These are phyloP conservation scores for Vararia minispora DNA, from an alignment of 768 basidiomycete species.

Conservation along the genomic window DNA sequence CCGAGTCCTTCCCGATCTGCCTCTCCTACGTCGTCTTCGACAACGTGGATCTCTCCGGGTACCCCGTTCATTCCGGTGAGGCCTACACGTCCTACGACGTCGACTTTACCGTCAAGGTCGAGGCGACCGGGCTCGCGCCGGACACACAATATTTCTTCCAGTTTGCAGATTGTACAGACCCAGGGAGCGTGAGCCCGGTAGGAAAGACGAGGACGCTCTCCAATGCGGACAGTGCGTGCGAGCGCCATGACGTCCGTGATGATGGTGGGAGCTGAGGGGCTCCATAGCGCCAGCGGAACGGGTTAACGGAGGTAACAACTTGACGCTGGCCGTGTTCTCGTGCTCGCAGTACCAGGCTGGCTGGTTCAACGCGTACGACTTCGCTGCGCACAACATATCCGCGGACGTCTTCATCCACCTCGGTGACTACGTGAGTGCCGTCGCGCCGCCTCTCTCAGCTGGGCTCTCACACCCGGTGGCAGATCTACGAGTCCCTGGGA, in stretches of 20 bases:
- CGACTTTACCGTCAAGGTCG: constrained; percentile 50
- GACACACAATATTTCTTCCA: constrained; percentile 46
- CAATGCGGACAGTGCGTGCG: constrained; percentile 30
- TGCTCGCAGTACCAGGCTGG: constrained; percentile 46
- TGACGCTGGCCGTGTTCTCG: constrained; percentile 47
- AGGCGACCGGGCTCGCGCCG: constrained; percentile 36
- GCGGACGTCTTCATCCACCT: constrained; percentile 47
- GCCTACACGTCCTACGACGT: constrained; percentile 48
- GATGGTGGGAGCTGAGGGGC: no score
- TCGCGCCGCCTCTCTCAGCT: neutral
- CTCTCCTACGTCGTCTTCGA: constrained; percentile 34
- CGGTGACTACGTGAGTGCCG: constrained; percentile 41
- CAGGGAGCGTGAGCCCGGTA: constrained; percentile 30
- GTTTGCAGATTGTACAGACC: constrained; percentile 43
- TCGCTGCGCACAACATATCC: constrained; percentile 39
- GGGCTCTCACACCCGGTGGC: neutral
- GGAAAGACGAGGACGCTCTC: constrained; percentile 44
- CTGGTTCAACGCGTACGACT: constrained; percentile 52
- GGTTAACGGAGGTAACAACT: constrained; percentile 41
- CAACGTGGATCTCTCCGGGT: constrained; percentile 24
- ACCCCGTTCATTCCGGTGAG: constrained; percentile 30
- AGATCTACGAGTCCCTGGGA: constrained; percentile 41
- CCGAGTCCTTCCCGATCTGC: constrained; percentile 43
- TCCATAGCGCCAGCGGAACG: constrained; percentile 33
- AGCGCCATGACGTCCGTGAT: no score